Percentiles rank a stretch among this genome's conserved stretches.
Evolutionary conservation across 345 rosid genomes (phyloP).

Genomic region (Lenwebbia sp.): DNA sequence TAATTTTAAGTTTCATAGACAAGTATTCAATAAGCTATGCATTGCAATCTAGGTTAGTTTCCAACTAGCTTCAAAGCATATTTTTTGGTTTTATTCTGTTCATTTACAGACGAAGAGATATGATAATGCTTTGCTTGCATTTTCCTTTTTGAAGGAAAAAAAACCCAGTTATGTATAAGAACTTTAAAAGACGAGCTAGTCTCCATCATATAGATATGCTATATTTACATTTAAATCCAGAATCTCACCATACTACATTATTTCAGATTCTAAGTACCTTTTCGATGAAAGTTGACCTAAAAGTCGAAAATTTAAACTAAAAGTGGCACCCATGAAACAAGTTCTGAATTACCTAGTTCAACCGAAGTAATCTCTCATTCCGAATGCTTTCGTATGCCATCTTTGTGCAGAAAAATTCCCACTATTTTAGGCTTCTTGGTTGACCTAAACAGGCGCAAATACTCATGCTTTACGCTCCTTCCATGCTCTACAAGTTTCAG

Average conservation of each 20-base stretch:
- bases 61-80: not conserved
- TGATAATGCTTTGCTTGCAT: not conserved
- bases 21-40: not conserved
- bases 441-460: not conserved
- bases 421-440: not conserved
- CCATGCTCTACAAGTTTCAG: not conserved
- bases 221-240: not conserved
- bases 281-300: not conserved
- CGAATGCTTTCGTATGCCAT: not conserved
- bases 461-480: not conserved
- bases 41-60: not conserved
- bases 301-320: not conserved
- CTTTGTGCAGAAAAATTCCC: not conserved
- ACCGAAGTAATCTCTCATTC: not conserved
- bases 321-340: not conserved
- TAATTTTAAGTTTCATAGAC: not conserved
- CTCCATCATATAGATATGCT: not conserved
- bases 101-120: not conserved
- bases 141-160: not conserved
- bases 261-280: not conserved
- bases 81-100: not conserved
- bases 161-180: not conserved
- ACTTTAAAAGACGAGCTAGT: not conserved
- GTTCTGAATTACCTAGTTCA: not conserved
- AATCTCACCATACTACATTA: not conserved